Percentiles rank a stretch among this genome's conserved stretches.
Evolutionary conservation across 2,329 filamentous ascomycete species (phyloP).

Genomic region (Ophiostoma ulmi): DNA sequence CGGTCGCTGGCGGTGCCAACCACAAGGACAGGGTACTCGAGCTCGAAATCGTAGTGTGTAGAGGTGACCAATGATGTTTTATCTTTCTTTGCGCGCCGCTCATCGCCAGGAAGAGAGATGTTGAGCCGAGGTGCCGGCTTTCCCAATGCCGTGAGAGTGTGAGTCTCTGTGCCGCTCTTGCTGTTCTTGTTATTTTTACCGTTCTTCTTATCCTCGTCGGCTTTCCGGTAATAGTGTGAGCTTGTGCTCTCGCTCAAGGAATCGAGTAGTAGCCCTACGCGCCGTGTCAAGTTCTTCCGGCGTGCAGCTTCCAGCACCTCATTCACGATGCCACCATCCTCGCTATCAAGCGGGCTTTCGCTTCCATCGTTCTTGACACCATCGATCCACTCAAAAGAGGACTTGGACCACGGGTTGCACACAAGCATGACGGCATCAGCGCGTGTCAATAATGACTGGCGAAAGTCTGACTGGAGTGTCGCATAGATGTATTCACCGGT

Average conservation of each 20-base stretch:
- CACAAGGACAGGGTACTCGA: constrained; percentile 15
- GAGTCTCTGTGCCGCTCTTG: background rate
- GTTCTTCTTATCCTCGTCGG: too few relatives aligned
- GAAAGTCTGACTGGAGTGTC: constrained; percentile 12
- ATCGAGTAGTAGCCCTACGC: constrained; percentile 6
- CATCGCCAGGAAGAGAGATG: constrained; percentile 10
- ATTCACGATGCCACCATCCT: constrained; percentile 3
- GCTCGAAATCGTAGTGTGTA: background rate
- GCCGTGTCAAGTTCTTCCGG: constrained; percentile 12
- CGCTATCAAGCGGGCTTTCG: background rate
- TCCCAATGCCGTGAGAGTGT: background rate
- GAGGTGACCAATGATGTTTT: background rate
- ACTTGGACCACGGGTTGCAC: constrained; percentile 17
- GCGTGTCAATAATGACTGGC: constrained; percentile 6
- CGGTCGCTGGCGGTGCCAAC: constrained; percentile 15
- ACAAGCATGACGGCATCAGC: constrained; percentile 18
- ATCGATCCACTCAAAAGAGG: constrained; percentile 13
- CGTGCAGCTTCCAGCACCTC: constrained; percentile 15
- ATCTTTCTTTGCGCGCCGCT: background rate
- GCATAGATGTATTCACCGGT: constrained; percentile 14
- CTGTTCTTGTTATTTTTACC: background rate
- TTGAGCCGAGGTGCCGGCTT: background rate
- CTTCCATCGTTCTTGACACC: background rate
- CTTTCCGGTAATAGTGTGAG: background rate
- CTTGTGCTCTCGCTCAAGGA: background rate